Conservation (phyloP, 202 grass and related monocot species). For the Digitaria exilis region DNA sequence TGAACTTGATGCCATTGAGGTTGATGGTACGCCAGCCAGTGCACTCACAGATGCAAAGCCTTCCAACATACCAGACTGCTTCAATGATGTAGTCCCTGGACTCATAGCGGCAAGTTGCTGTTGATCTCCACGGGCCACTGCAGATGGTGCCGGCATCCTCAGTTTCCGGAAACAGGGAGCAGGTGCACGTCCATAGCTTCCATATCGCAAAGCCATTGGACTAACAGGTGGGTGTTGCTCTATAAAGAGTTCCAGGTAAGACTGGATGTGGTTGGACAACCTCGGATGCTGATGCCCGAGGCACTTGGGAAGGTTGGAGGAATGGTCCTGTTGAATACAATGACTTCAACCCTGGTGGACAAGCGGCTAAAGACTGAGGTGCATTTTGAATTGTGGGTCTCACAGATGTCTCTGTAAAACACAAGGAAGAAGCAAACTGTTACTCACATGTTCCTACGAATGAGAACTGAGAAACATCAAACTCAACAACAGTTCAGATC, state of each 20-base stretch:
- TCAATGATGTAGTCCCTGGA: neutral
- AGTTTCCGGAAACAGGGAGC: constrained; percentile 42
- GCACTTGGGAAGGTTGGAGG: constrained; percentile 5
- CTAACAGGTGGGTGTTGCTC: constrained; percentile 20
- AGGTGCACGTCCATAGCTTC: constrained; percentile 21
- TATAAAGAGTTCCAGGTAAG: constrained; percentile 26
- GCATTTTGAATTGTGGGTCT: neutral
- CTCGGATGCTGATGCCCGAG: constrained; percentile 9
- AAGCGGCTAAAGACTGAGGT: constrained; percentile 32
- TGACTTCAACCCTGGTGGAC: neutral
- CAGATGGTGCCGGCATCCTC: constrained; percentile 11
- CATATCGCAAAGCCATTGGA: constrained; percentile 2
- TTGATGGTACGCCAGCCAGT: neutral
- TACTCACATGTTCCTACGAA: constrained; percentile 9
- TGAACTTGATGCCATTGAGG: constrained; percentile 12
- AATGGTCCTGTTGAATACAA: constrained; percentile 23
- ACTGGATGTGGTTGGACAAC: neutral
- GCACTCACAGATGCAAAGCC: neutral
- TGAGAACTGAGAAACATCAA: constrained; percentile 20
- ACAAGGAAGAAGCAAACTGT: constrained; percentile 30
- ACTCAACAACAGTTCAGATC: neutral
- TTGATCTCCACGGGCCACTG: constrained; percentile 2
- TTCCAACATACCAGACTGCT: constrained; percentile 17
- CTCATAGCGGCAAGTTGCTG: constrained; percentile 15
- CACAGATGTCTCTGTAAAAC: constrained; percentile 25